Evolutionary conservation across 805 yeast genomes (phyloP).

Genomic region (Lipomyces orientalis): DNA sequence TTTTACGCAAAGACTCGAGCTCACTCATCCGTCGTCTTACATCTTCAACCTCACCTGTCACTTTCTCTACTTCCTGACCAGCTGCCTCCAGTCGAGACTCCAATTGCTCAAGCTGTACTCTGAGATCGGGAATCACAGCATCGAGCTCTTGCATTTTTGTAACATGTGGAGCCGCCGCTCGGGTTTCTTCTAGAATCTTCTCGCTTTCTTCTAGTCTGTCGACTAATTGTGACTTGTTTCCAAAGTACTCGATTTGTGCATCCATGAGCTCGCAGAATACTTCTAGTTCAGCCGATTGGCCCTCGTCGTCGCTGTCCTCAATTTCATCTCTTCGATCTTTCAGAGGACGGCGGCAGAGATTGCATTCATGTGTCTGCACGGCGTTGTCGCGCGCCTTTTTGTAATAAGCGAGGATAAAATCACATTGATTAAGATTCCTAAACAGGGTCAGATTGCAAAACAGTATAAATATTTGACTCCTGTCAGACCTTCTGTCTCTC

Average conservation of each 20-base stretch:
- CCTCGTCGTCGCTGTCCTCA: constrained; percentile 33
- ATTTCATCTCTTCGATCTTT: constrained; percentile 44
- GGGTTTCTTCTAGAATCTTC: constrained; percentile 31
- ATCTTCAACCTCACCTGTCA: constrained; percentile 12
- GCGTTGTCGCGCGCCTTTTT: constrained; percentile 71
- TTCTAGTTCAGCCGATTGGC: constrained; percentile 42
- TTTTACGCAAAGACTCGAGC: constrained; percentile 43
- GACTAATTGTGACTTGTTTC: constrained; percentile 15
- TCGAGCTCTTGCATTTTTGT: constrained; percentile 32
- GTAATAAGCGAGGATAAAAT: constrained; percentile 73
- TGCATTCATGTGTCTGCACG: constrained; percentile 61
- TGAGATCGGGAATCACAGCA: constrained; percentile 39
- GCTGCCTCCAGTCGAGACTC: constrained; percentile 18
- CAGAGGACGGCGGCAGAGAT: constrained; percentile 74
- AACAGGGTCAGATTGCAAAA: constrained; percentile 6
- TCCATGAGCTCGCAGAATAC: constrained; percentile 33
- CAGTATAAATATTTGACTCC: constrained; percentile 34
- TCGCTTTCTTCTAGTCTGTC: constrained; percentile 28
- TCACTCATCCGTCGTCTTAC: constrained; percentile 36
- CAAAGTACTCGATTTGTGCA: constrained; percentile 5
- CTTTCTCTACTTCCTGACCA: constrained; percentile 23
- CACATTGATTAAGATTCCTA: constrained; percentile 57
- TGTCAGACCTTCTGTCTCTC: constrained; percentile 32
- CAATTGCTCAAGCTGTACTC: constrained; percentile 40
- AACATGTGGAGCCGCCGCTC: constrained; percentile 29